Percentiles rank a stretch among this genome's conserved stretches.
These are phyloP conservation scores for Monosporozyma aerobia DNA, from an alignment of 805 yeast species.

Conservation along the genomic window DNA sequence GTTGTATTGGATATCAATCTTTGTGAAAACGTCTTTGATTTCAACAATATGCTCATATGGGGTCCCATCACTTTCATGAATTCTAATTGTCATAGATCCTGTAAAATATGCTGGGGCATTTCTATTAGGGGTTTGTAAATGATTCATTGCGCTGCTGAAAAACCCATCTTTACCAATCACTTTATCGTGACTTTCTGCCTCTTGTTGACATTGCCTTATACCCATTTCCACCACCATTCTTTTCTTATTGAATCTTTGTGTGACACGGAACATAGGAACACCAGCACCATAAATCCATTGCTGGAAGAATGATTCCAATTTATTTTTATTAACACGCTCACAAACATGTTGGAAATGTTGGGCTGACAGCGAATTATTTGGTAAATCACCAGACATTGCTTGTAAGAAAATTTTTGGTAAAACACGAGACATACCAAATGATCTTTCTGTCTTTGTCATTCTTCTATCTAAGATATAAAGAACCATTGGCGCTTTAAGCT, in stretches of 20 bases:
- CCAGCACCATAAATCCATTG: slow-evolving; percentile 93
- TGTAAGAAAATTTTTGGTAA: slow-evolving; percentile 85
- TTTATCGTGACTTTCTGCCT: slow-evolving; percentile 29
- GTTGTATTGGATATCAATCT: slow-evolving; percentile 88
- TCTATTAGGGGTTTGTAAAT: slow-evolving; percentile 15
- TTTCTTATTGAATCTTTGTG: slow-evolving; percentile 89
- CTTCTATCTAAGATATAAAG: slow-evolving; percentile 76
- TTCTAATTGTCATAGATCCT: slow-evolving; percentile 94
- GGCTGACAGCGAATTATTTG: slow-evolving; percentile 67
- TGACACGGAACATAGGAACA: slow-evolving; percentile 77
- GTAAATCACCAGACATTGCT: slow-evolving; percentile 90
- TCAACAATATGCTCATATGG: slow-evolving; percentile 97
- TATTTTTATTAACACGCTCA: slow-evolving; percentile 84
- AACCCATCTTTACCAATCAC: slow-evolving; percentile 23
- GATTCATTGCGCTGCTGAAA: slow-evolving; percentile 20
- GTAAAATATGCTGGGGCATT: slow-evolving; percentile 42
- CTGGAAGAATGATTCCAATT: slow-evolving; percentile 71
- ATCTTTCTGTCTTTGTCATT: slow-evolving; percentile 92
- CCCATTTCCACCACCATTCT: slow-evolving; percentile 91
- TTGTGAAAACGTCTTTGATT: slow-evolving; percentile 73
- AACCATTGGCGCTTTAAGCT: slow-evolving; percentile 78
- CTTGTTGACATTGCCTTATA: slow-evolving; percentile 81
- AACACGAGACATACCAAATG: slow-evolving; percentile 85
- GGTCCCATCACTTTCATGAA: slow-evolving; percentile 97
- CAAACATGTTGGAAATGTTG: slow-evolving; percentile 87